phyloP scores from a whole-genome alignment of 306 rosid genomes.

The Luffa aegyptiaca region DNA sequence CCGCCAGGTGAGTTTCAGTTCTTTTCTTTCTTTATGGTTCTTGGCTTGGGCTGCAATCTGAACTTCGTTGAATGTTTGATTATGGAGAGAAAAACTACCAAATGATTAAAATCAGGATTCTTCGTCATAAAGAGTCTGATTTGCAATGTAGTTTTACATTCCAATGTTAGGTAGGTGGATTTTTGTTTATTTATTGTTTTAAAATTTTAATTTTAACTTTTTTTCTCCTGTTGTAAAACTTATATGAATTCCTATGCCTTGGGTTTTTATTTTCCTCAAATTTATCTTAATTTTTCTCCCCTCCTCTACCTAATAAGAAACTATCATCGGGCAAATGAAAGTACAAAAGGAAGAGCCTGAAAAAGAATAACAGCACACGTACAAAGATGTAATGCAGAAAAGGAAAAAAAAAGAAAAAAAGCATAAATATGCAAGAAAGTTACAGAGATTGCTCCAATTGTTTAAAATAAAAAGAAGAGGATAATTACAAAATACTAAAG shows the following conservation, averaged over 20 bases:
- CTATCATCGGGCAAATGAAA: neutral
- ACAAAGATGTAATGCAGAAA: neutral
- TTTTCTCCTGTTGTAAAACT: neutral
- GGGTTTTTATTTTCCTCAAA: neutral
- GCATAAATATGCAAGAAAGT: neutral
- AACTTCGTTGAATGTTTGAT: neutral
- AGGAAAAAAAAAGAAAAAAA: too few relatives aligned
- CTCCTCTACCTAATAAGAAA: neutral
- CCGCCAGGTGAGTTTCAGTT: slow-evolving; percentile 41
- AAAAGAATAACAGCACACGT: neutral
- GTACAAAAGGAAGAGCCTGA: neutral
- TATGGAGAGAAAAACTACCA: neutral
- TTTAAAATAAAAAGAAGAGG: neutral
- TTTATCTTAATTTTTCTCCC: neutral
- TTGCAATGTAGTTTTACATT: neutral
- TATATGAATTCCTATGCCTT: neutral
- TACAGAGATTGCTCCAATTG: neutral
- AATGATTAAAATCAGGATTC: neutral
- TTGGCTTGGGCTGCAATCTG: neutral
- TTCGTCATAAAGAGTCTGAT: neutral
- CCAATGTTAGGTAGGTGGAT: neutral
- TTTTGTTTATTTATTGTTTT: too few relatives aligned
- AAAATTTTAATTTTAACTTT: too few relatives aligned
- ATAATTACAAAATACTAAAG: neutral
- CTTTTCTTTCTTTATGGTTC: neutral